Evolutionary conservation across 345 rosid species (phyloP).

Genomic region (Sapria himalayana): DNA sequence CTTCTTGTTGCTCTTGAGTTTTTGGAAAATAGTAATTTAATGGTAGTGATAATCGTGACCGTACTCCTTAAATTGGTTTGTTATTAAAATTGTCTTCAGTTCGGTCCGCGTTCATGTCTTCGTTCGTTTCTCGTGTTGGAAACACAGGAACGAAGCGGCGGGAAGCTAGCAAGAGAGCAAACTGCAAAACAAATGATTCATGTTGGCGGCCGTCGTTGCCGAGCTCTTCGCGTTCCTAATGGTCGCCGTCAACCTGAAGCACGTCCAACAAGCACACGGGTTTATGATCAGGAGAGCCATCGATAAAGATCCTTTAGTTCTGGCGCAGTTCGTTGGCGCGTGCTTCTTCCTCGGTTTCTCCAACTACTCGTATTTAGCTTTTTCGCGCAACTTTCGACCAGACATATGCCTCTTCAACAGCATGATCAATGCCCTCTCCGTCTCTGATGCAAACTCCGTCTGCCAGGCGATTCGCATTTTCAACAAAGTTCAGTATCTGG

Average conservation of each 20-base stretch:
- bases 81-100: too few species aligned
- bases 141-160: too few species aligned
- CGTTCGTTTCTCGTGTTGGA: too few species aligned
- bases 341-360: conserved; percentile 30
- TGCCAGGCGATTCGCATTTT: conserved; percentile 24
- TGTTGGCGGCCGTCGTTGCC: too few species aligned
- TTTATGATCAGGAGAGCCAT: conserved; percentile 24
- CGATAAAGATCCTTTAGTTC: conserved; percentile 16
- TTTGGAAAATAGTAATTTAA: too few species aligned
- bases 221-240: too few species aligned
- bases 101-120: too few species aligned
- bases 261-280: conserved; percentile 29
- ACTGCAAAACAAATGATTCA: too few species aligned
- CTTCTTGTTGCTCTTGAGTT: too few species aligned
- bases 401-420: conserved; percentile 27
- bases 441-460: conserved; percentile 11
- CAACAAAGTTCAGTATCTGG: conserved; percentile 20
- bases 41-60: too few species aligned
- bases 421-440: conserved; percentile 35
- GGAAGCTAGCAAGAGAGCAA: too few species aligned
- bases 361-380: conserved; percentile 28
- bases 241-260: conserved; percentile 20
- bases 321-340: conserved; percentile 23
- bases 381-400: conserved; percentile 13
- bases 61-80: too few species aligned